phyloP scores from a whole-genome alignment of 345 rosid species.

The Gossypioides kirkii region DNA sequence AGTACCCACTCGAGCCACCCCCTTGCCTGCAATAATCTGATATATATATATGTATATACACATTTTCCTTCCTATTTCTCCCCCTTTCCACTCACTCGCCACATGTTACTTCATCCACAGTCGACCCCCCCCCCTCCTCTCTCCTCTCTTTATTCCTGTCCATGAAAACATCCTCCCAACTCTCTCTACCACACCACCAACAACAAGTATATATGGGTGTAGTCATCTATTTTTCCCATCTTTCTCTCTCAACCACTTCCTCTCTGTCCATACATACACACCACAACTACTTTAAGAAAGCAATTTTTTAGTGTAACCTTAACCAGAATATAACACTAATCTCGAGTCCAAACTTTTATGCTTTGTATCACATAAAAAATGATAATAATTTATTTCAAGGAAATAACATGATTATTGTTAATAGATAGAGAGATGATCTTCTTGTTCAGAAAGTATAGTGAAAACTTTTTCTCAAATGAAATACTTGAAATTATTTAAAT shows the following conservation, averaged over 20 bases:
- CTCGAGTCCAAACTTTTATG: too few species aligned
- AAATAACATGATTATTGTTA: too few species aligned
- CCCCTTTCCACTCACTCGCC: constrained; percentile 21
- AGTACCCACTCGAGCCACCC: constrained; percentile 23
- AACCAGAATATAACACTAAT: too few species aligned
- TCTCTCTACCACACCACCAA: constrained; percentile 50
- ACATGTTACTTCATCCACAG: constrained; percentile 19
- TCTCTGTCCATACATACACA: not conserved
- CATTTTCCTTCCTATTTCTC: not conserved
- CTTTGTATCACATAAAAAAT: too few species aligned
- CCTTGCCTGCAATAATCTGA: constrained; percentile 10
- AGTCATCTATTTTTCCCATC: not conserved
- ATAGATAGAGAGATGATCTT: too few species aligned
- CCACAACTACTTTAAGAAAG: not conserved
- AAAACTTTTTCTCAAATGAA: too few species aligned
- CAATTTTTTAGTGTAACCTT: not conserved
- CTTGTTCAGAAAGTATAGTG: too few species aligned
- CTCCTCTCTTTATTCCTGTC: not conserved
- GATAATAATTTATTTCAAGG: too few species aligned
- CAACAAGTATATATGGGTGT: not conserved
- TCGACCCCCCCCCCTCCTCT: not conserved
- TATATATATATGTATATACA: not conserved
- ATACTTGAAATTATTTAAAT: too few species aligned
- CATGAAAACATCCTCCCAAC: constrained; percentile 48
- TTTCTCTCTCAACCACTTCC: constrained; percentile 5